phyloP scores from a whole-genome alignment of 2,329 filamentous ascomycete genomes.

The Aspergillus quadricinctus region DNA sequence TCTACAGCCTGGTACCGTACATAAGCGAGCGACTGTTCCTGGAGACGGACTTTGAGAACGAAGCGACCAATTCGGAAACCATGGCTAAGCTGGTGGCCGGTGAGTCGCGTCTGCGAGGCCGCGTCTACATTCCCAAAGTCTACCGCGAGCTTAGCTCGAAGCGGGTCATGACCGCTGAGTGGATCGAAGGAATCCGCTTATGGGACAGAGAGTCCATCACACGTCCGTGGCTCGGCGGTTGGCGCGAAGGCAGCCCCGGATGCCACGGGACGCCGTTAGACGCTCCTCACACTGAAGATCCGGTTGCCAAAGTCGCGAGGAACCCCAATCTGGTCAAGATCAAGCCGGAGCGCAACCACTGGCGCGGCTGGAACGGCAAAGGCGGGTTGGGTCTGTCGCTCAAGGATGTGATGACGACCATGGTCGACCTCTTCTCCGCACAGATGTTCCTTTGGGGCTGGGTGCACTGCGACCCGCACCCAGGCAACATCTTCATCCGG shows the following conservation, averaged over 20 bases:
- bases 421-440: conserved; percentile 93
- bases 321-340: conserved; percentile 47
- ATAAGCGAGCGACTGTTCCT: conserved; percentile 87
- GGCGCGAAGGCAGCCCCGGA: conserved; percentile 72
- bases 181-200: conserved; percentile 90
- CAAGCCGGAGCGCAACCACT: conserved; percentile 76
- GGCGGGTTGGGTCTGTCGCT: conserved; percentile 80
- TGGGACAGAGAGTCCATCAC: conserved; percentile 87
- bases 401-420: conserved; percentile 90
- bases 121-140: conserved; percentile 84
- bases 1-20: conserved; percentile 87
- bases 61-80: conserved; percentile 79
- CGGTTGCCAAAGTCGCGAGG: conserved; percentile 40
- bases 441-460: conserved; percentile 98
- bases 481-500: conserved; percentile 94
- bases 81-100: conserved; percentile 73
- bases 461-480: conserved; percentile 95
- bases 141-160: conserved; percentile 77
- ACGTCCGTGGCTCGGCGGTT: conserved; percentile 71
- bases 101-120: conserved; percentile 69
- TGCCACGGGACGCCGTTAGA: conserved; percentile 63
- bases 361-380: conserved; percentile 66
- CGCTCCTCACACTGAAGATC: conserved; percentile 46
- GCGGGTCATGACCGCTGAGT: conserved; percentile 89
- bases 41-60: conserved; percentile 91